phyloP scores from a whole-genome alignment of 78 protist species.

The Capsaspora owczarzaki region DNA sequence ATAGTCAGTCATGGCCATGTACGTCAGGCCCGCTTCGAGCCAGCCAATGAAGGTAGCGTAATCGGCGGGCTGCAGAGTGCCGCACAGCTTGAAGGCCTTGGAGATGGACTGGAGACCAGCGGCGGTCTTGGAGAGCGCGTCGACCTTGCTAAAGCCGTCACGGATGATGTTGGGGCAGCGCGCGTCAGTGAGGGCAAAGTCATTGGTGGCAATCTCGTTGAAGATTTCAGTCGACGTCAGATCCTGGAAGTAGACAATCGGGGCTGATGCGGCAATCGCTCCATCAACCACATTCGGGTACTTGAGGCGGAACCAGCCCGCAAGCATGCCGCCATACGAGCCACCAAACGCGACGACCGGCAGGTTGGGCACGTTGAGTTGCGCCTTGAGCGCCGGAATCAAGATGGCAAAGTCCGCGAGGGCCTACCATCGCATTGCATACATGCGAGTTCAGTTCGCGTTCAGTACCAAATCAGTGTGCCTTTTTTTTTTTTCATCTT shows the following conservation, averaged over 20 bases:
- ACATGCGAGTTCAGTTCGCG: no score
- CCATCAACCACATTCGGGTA: constrained; percentile 47
- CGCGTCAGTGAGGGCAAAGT: not conserved
- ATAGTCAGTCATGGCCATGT: constrained; percentile 27
- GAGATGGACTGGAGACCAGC: no score
- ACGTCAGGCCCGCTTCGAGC: not conserved
- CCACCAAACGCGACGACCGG: constrained; percentile 51
- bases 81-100: no score
- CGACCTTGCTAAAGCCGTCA: not conserved
- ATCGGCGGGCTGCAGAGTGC: not conserved
- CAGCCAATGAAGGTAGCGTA: not conserved
- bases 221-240: not conserved
- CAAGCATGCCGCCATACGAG: constrained; percentile 58
- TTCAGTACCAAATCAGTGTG: no score
- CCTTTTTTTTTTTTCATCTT: no score
- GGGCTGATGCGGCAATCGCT: constrained; percentile 49
- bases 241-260: constrained; percentile 7
- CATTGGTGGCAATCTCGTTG: not conserved
- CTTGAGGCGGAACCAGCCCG: constrained; percentile 37
- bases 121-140: no score
- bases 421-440: no score
- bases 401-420: constrained; percentile 37
- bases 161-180: not conserved
- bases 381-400: not conserved
- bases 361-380: not conserved